Conservation (phyloP, 768 basidiomycete genomes). For the Mycena amicta region DNA sequence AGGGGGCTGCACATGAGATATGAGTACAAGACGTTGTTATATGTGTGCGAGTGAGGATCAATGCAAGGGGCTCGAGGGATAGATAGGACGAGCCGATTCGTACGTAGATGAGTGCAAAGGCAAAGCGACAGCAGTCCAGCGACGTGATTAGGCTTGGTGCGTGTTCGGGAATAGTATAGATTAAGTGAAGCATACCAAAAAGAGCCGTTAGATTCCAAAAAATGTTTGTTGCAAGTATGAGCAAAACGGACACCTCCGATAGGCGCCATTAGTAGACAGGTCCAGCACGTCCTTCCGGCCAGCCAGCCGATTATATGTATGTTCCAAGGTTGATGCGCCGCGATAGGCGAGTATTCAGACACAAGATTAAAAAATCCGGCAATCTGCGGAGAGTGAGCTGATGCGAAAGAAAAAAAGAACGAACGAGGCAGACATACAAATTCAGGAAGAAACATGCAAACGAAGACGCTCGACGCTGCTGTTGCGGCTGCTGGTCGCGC, state of each 20-base stretch:
- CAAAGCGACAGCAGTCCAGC: not conserved
- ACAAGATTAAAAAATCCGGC: not conserved
- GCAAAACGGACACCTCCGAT: not conserved
- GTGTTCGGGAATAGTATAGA: conserved; percentile 7
- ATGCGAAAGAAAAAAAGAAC: not conserved
- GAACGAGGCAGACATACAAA: not conserved
- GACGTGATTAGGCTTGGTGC: conserved; percentile 5
- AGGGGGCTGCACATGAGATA: too few relatives aligned
- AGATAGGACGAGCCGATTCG: not conserved
- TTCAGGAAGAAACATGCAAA: conserved; percentile 11
- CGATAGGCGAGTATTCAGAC: not conserved
- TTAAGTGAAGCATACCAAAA: conserved; percentile 6
- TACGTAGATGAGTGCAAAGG: not conserved
- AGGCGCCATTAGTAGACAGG: not conserved
- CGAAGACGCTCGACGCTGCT: conserved; percentile 19
- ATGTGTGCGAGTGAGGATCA: not conserved
- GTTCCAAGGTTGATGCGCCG: not conserved
- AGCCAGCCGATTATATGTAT: not conserved
- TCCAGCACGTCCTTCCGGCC: conserved; percentile 1
- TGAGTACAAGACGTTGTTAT: not conserved
- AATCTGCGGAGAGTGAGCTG: not conserved
- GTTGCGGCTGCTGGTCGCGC: conserved; percentile 44
- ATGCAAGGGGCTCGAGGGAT: not conserved
- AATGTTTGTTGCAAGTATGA: not conserved
- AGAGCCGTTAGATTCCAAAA: not conserved